phyloP scores from a whole-genome alignment of 140 eudicot species.

The Bidens hawaiensis region DNA sequence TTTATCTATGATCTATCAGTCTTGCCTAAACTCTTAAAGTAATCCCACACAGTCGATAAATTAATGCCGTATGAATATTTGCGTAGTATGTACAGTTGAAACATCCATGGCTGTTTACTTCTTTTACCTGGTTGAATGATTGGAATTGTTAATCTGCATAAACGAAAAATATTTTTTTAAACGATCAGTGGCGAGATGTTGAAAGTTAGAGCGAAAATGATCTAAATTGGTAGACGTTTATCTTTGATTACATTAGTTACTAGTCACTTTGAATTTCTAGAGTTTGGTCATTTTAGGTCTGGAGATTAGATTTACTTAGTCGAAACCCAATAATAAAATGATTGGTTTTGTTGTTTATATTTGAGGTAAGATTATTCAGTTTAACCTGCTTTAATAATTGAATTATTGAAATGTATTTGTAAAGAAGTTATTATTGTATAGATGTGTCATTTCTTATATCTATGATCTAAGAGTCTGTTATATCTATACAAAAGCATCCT shows the following conservation, averaged over 20 bases:
- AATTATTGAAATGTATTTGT: neutral
- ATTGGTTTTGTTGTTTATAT: neutral
- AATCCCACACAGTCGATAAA: too few species aligned
- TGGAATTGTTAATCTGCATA: neutral
- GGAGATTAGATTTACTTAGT: too few species aligned
- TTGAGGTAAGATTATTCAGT: too few species aligned
- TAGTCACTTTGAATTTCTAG: slow-evolving; percentile 2
- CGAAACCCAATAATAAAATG: neutral
- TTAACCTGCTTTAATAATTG: neutral
- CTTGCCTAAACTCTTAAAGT: too few species aligned
- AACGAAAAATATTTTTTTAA: neutral
- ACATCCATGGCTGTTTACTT: neutral
- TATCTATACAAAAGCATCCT: neutral
- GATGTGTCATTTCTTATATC: neutral
- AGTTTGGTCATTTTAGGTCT: too few species aligned
- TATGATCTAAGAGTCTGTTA: neutral
- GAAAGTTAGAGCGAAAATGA: neutral
- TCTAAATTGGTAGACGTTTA: neutral
- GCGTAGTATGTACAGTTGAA: too few species aligned
- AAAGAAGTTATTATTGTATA: neutral
- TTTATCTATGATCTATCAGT: too few species aligned
- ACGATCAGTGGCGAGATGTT: too few species aligned
- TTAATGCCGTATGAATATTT: too few species aligned
- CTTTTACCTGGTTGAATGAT: neutral
- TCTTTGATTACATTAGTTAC: slow-evolving; percentile 8